These are phyloP conservation scores for Crithidia bombi DNA, from an alignment of 208 protist genomes.

Conservation along the genomic window DNA sequence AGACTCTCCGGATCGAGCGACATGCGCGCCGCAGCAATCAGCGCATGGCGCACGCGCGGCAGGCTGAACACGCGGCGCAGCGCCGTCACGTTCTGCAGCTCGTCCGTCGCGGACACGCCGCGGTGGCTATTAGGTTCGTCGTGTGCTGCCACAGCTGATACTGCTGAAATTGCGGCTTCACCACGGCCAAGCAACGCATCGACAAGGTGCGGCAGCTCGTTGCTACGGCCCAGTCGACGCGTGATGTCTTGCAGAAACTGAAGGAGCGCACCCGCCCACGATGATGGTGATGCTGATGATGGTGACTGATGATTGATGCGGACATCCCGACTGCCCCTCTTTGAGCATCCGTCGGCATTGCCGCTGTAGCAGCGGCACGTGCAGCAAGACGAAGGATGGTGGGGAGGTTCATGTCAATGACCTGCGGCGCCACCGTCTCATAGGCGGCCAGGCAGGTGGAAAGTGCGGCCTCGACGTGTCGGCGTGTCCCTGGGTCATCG, in stretches of 20 bases:
- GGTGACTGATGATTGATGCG: too few relatives aligned
- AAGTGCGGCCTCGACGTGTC: conserved; percentile 46
- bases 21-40: conserved; percentile 47
- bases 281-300: too few relatives aligned
- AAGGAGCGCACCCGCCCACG: conserved; percentile 31
- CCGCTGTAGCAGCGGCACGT: conserved; percentile 32
- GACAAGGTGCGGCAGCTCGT: conserved; percentile 75
- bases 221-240: conserved; percentile 51
- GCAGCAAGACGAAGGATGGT: conserved; percentile 75
- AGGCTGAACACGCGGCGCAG: conserved; percentile 54
- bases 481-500: conserved; percentile 19
- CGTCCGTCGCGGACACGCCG: background rate
- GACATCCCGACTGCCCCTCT: too few relatives aligned
- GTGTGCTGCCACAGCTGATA: background rate
- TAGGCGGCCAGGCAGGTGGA: conserved; percentile 80
- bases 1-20: conserved; percentile 73
- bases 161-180: conserved; percentile 10
- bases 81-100: conserved; percentile 18
- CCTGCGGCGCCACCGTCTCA: conserved; percentile 87
- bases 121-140: background rate
- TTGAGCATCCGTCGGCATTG: background rate
- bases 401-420: conserved; percentile 81
- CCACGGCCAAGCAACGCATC: conserved; percentile 48
- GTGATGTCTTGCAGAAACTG: conserved; percentile 62
- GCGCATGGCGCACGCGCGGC: conserved; percentile 40